Base-by-base conservation (phyloP, 179 eudicot species). In the Spergularia azorica region DNA sequence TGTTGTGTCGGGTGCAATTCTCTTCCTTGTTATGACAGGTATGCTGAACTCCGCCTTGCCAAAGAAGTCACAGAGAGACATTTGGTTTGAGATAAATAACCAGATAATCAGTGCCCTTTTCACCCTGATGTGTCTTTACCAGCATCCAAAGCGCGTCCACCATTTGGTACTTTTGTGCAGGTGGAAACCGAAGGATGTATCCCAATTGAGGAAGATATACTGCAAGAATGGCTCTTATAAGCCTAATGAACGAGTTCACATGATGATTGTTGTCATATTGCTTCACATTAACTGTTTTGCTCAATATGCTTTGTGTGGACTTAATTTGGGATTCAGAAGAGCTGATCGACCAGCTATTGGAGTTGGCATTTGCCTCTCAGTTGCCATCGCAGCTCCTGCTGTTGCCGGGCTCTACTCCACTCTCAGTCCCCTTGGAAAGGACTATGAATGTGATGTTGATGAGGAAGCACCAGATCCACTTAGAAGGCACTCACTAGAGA, bases 21-120 rank as follows among this genome's bases (percentile, higher is more conserved):
- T 92, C 36, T 90, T 92, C 73, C 88, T 94, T 56, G 95, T 94
- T 21, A 92, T 92, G 95, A 89, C 89, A 1, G 98, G 98, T 66
- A 89, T 92, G 94, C 82, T 94, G 57, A 89, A 90, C 78, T 71
- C 72, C 11, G 85, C 86, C 61, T 69, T 94, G 0, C 88, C 89
- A 2, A 84, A 77, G 56, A 94, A 92, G 77, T 77, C 94, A n/a
- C 78, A 88, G 14, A 85, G 98, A 76, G 87, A 90, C 75, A 69
- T 85, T 59, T 94, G 98, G 97, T 90, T 89, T 73, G 98, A 94
- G 87, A 86, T 92, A 26, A 90, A 89, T 74, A 92, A 94, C 83
- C 98, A 94, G 70, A 88, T 92, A 21, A 90, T 89, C 66, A 94
- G 90, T 77, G 98, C 97, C 21, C 79, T 94, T 3, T 92, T 89